A percentile compares a stretch with the other conserved stretches of the same genome.
These are phyloP conservation scores for Pythium guiyangense DNA, from an alignment of 352 stramenopile genomes.

Conservation along the genomic window DNA sequence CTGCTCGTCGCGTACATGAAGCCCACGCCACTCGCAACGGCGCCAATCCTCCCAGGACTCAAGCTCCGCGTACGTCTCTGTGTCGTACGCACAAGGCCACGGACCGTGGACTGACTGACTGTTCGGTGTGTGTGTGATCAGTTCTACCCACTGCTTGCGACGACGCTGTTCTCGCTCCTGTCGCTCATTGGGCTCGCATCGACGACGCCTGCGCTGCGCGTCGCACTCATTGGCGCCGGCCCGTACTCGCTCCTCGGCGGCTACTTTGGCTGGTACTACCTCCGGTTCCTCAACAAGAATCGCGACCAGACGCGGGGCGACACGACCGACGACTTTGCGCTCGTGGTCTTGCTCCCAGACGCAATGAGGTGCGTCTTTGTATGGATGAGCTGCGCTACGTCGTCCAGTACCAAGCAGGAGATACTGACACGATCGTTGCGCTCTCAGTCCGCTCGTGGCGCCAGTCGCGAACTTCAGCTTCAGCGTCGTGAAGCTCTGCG, in stretches of 20 bases:
- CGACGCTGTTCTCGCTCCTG: conserved; percentile 42
- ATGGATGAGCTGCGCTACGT: too few species aligned
- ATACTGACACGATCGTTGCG: too few species aligned
- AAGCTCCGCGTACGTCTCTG: conserved; percentile 53
- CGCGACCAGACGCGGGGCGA: conserved; percentile 60
- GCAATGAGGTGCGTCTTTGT: conserved; percentile 72
- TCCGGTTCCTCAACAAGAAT: conserved; percentile 83
- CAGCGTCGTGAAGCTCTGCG: conserved; percentile 79
- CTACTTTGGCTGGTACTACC: conserved; percentile 84
- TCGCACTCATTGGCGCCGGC: conserved; percentile 56
- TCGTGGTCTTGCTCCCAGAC: conserved; percentile 67
- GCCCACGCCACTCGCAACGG: conserved; percentile 52
- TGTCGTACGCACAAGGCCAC: too few species aligned
- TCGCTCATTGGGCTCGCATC: conserved; percentile 40
- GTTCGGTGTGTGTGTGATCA: conserved; percentile 15
- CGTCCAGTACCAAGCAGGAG: too few species aligned
- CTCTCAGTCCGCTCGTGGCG: conserved; percentile 46
- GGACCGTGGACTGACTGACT: background rate
- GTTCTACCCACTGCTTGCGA: conserved; percentile 66
- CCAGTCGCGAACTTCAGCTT: conserved; percentile 74
- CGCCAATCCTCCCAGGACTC: conserved; percentile 44
- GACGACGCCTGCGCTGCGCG: conserved; percentile 29
- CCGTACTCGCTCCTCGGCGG: conserved; percentile 70
- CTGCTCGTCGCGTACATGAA: conserved; percentile 84
- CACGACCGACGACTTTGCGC: conserved; percentile 71